Conservation (phyloP, 306 rosid genomes). For the Biancaea sappan region DNA sequence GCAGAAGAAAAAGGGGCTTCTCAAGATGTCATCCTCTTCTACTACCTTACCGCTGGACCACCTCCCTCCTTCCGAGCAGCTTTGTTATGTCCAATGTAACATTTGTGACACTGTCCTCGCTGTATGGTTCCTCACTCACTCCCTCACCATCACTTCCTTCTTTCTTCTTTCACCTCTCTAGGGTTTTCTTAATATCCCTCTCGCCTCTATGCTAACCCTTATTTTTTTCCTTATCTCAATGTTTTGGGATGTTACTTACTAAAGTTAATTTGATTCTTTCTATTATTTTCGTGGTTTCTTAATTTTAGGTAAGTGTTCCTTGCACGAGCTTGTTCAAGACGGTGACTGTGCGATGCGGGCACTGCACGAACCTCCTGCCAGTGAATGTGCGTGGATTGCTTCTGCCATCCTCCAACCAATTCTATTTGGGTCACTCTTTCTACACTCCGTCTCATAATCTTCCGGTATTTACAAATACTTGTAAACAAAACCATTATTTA, state of each 20-base stretch:
- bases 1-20: slow-evolving; percentile 38
- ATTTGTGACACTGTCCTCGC: slow-evolving; percentile 97
- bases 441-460: slow-evolving; percentile 76
- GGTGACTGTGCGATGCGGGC: slow-evolving; percentile 95
- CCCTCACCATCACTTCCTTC: background rate
- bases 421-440: slow-evolving; percentile 84
- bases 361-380: slow-evolving; percentile 92
- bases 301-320: slow-evolving; percentile 84
- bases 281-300: background rate
- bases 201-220: background rate
- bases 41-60: slow-evolving; percentile 77
- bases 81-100: slow-evolving; percentile 96
- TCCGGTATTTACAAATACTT: slow-evolving; percentile 44
- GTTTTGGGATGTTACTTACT: background rate
- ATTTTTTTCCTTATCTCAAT: background rate
- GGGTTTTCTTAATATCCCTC: slow-evolving; percentile 13
- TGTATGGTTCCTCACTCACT: slow-evolving; percentile 46
- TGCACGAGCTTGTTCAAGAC: slow-evolving; percentile 95
- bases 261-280: background rate
- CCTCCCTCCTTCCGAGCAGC: slow-evolving; percentile 91
- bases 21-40: slow-evolving; percentile 69
- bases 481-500: background rate
- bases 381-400: slow-evolving; percentile 91
- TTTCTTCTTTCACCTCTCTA: background rate
- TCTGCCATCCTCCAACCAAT: slow-evolving; percentile 80